Evolutionary conservation across 2,329 filamentous ascomycete species (phyloP), one percentile per base, ranked within the genome.

Genomic region (Ceratocystis papillata): DNA sequence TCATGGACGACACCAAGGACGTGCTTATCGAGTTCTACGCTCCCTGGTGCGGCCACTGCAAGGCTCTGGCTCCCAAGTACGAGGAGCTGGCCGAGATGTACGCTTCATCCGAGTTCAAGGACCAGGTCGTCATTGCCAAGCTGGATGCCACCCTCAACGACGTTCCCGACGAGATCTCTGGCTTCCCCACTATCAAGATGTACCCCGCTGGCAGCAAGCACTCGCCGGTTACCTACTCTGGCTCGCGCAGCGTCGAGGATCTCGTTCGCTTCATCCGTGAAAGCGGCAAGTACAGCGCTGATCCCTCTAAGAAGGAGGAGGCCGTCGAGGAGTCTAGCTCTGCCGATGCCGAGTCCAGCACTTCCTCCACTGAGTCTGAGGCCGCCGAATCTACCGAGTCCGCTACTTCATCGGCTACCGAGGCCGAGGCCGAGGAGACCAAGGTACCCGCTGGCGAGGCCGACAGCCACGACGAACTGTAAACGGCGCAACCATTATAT

Each of bases 11-110:
- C 77, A 83, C 87, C 75, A 97, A 97, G 87, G 94, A 99, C 77
- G 94, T 99, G 68, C 84, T 99, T 71, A 79, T 99, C 70, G 94
- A 99, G 82, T 97, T 96, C 81, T 99, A 99, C 80, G 94, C 94
- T 68, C 94, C 94, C 70, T 99, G 94, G 94, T 99, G 94, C 77
- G 94, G 94, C 72, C 94, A 99, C 85, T 99, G 94, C 90, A 97
- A 97, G 85, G 92, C 86, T 77, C 87, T 99, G 69, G 93, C 94
- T 67, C 94, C 94, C 73, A 87, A 96, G 77, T 99, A 96, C 78
- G 94, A 99, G 70, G 90, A 96, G 77, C 88, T 99, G 68, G 94
- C 84, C 66, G 77, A 81, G 68, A 81, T 85, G 68, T 96, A 90
- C 79, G 81, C 85, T 84, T 77, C 85, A 85, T 81, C 87, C 80